Evolutionary conservation across 306 rosid species (phyloP).

Genomic region (Sindora glabra): DNA sequence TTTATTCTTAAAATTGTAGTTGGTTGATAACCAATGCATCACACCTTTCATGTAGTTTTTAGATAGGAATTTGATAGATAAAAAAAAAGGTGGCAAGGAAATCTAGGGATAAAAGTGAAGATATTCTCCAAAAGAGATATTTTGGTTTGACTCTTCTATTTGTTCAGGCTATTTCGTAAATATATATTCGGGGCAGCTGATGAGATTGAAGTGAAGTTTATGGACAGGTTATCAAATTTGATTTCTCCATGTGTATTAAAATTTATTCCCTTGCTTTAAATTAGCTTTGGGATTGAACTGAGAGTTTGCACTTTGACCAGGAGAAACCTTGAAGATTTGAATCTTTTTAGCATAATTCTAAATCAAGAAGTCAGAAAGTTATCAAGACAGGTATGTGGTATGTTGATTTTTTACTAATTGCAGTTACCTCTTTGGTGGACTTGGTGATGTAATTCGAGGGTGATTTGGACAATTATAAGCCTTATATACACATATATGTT

Average conservation of each 20-base stretch:
- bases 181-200: slow-evolving; percentile 90
- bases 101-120: too few species aligned
- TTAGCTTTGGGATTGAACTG: background rate
- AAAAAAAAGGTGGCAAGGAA: too few species aligned
- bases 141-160: slow-evolving; percentile 10
- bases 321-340: slow-evolving; percentile 88
- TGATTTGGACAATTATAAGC: background rate
- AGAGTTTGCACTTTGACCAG: slow-evolving; percentile 26
- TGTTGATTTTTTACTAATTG: slow-evolving; percentile 16
- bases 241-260: background rate
- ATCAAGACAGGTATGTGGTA: slow-evolving; percentile 66
- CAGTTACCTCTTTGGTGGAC: background rate
- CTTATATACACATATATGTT: background rate
- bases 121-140: background rate
- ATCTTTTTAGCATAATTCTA: slow-evolving; percentile 60
- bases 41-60: background rate
- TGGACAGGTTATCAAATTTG: slow-evolving; percentile 68
- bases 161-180: slow-evolving; percentile 81
- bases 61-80: background rate
- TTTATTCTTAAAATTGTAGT: too few species aligned
- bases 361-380: slow-evolving; percentile 89
- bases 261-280: background rate
- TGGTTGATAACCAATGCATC: background rate
- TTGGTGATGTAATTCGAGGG: background rate
- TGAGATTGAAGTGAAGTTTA: slow-evolving; percentile 85